Conservation (phyloP, 305 asterid genomes). For the Fraxinus angustifolia region DNA sequence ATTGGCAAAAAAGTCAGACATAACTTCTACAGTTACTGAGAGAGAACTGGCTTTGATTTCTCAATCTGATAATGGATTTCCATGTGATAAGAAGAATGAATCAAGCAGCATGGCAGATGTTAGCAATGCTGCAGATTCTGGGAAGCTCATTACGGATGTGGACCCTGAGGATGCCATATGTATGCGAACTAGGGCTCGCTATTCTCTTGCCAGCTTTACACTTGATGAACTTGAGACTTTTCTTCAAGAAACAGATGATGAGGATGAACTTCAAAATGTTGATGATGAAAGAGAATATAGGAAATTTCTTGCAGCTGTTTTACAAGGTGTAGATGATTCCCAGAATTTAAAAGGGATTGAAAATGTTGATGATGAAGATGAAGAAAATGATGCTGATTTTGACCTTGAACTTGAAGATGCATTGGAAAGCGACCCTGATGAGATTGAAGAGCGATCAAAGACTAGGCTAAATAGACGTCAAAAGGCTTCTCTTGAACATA, state of each 20-base stretch:
- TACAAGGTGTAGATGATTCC: constrained; percentile 59
- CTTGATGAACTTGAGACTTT: constrained; percentile 96
- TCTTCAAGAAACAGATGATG: constrained; percentile 99
- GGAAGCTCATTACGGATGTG: constrained; percentile 38
- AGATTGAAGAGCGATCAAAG: constrained; percentile 49
- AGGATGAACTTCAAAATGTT: constrained; percentile 86
- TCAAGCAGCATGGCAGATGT: constrained; percentile 29
- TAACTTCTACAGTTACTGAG: constrained; percentile 17
- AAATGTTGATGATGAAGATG: constrained; percentile 87
- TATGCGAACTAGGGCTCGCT: constrained; percentile 96
- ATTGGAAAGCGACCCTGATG: constrained; percentile 92
- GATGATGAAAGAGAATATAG: constrained; percentile 88
- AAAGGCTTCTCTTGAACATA: constrained; percentile 44
- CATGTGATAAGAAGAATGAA: constrained; percentile 37
- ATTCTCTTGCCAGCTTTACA: constrained; percentile 87
- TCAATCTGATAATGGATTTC: constrained; percentile 37
- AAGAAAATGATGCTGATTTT: constrained; percentile 96
- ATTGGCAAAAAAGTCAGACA: constrained; percentile 21
- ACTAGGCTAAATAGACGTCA: constrained; percentile 72
- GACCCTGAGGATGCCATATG: constrained; percentile 80
- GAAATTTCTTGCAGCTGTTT: constrained; percentile 87
- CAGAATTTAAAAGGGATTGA: constrained; percentile 47
- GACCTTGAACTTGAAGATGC: constrained; percentile 99
- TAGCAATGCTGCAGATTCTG: constrained; percentile 27
- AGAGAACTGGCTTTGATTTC: constrained; percentile 29